These are phyloP conservation scores for Naganishia sp. DNA, from an alignment of 1,284 basidiomycete species.

Conservation along the genomic window DNA sequence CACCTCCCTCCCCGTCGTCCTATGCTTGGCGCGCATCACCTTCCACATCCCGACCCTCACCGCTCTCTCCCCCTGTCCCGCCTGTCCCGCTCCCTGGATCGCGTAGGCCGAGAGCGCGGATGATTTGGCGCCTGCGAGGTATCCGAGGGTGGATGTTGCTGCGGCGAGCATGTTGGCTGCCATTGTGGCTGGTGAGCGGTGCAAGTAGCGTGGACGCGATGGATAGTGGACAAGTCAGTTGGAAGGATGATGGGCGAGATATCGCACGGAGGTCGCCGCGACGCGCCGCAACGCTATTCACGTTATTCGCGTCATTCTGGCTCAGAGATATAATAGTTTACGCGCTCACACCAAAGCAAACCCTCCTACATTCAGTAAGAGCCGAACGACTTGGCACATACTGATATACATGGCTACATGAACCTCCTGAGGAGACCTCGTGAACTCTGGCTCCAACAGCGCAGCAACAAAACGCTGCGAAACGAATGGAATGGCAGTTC, in stretches of 20 bases:
- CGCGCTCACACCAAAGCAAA: no score
- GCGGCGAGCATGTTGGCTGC: slow-evolving; percentile 71
- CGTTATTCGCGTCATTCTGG: neutral
- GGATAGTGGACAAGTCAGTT: neutral
- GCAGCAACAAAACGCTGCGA: no score
- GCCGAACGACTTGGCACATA: no score
- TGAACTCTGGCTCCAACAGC: no score
- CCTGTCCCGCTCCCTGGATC: slow-evolving; percentile 52
- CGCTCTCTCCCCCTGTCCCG: slow-evolving; percentile 49
- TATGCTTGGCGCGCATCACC: slow-evolving; percentile 79
- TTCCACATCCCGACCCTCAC: slow-evolving; percentile 83
- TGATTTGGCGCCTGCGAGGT: slow-evolving; percentile 58
- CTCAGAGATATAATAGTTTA: no score
- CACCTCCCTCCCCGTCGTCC: slow-evolving; percentile 81
- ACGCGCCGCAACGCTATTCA: neutral
- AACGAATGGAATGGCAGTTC: no score
- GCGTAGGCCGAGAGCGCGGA: slow-evolving; percentile 82
- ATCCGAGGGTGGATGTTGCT: slow-evolving; percentile 81
- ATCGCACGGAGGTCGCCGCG: neutral
- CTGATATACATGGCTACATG: no score
- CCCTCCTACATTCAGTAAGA: no score
- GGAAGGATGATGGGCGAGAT: neutral
- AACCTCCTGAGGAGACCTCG: no score
- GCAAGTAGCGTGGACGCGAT: neutral
- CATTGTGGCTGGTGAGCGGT: slow-evolving; percentile 4